Evolutionary conservation across 805 yeast genomes (phyloP), one percentile per base, ranked within the genome.

Genomic region (Cyberlindnera petersonii): DNA sequence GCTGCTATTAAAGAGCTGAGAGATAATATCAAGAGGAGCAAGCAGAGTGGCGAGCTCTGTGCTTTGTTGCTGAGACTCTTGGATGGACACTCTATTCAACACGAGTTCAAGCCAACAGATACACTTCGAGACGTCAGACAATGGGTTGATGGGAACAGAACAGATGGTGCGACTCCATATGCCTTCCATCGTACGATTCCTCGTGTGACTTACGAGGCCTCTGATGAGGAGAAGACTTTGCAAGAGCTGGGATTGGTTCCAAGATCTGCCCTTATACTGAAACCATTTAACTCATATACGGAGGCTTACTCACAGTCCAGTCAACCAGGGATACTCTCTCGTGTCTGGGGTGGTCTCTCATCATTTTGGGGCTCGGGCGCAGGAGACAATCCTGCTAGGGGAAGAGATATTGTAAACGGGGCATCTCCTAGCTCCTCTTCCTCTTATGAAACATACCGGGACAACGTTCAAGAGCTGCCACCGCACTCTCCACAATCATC

Each of bases 231-330:
- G 40, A 61, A 62, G 42, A 61, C 77, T 3, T 63, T 88, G 26
- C 56, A 56, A 19, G 71, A 66, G 4, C 64, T 88, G 39, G 78
- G 76, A 17, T 63, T 88, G 36, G 69, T 75, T 13, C 89, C 91
- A 3, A 68, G 94, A 41, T 80, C 94, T 9, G 86, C 83, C 0
- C 59, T 88, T 33, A 79, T 86, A 18, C 64, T 88, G 47, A 83
- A 84, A 53, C 89, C 93, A 0, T 64, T 69, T 22, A 53, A 54
- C 18, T 56, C 56, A 20, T 56, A 50, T 27, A 15, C 56, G n/a
- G 37, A 53, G 42, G 60, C 67, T 34, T 52, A 59, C 47, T 20
- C 56, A 38, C 17, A 53, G 42, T 17, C 45, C 4, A 24, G 40
- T 2, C 22, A 43, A 8, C 40, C 38, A 5, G 60, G 70, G 0